Conservation (phyloP, 805 yeast genomes). For the Zygotorulaspora florentina region DNA sequence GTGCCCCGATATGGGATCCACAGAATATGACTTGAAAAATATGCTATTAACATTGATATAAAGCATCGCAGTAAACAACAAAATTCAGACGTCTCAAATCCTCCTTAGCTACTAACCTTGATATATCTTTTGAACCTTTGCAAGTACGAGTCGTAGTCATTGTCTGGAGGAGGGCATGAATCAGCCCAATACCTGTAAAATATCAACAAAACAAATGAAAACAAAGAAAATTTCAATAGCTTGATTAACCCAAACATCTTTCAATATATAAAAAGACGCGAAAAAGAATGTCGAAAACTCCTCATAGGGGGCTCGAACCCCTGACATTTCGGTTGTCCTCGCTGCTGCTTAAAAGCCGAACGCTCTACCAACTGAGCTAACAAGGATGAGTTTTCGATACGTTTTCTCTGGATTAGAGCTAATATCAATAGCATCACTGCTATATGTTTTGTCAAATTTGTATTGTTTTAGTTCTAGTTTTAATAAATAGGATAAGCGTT, state of each 20-base stretch:
- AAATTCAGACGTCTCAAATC: not conserved
- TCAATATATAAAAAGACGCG: not conserved
- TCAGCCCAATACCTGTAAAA: too few relatives aligned
- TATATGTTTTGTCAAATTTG: too few relatives aligned
- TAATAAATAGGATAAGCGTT: too few relatives aligned
- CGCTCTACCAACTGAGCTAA: conserved; percentile 71
- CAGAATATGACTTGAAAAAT: conserved; percentile 55
- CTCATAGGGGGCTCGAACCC: conserved; percentile 51
- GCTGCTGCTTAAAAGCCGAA: conserved; percentile 54
- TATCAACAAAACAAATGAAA: not conserved
- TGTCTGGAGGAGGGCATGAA: too few relatives aligned
- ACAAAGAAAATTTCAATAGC: not conserved
- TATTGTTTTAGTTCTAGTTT: too few relatives aligned
- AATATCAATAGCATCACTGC: too few relatives aligned
- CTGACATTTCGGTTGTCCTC: conserved; percentile 46
- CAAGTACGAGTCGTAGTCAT: too few relatives aligned
- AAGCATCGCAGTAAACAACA: conserved; percentile 16
- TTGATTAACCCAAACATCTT: not conserved
- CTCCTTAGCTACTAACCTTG: too few relatives aligned
- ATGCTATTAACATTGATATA: conserved; percentile 39
- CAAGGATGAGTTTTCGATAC: conserved; percentile 41
- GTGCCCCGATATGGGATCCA: conserved; percentile 61
- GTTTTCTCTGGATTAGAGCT: too few relatives aligned
- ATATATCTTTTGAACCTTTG: too few relatives aligned
- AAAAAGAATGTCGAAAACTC: conserved; percentile 35